Evolutionary conservation across 169 alveolate species (phyloP).

Genomic region (Theileria parva): DNA sequence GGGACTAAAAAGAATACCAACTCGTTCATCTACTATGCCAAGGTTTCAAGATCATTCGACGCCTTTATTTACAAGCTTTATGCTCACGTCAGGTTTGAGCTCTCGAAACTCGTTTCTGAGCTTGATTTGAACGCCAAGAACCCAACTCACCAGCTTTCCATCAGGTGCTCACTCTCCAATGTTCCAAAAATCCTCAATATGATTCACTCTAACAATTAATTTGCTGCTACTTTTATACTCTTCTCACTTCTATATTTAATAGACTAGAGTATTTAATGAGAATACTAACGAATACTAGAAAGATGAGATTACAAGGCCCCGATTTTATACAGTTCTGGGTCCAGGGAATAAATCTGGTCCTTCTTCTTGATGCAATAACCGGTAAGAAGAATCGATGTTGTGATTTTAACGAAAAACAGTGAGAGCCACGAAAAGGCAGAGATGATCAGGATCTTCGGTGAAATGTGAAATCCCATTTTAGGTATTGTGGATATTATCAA

Average conservation of each 20-base stretch:
- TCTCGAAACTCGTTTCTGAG: neutral
- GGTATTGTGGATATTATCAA: constrained; percentile 75
- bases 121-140: neutral
- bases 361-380: constrained; percentile 39
- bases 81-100: neutral
- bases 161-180: neutral
- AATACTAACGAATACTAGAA: neutral
- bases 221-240: neutral
- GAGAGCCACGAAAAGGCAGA: constrained; percentile 36
- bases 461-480: constrained; percentile 29
- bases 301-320: constrained; percentile 29
- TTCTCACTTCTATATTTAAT: neutral
- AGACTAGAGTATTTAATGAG: neutral
- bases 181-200: neutral
- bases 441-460: constrained; percentile 14
- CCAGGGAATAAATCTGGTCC: constrained; percentile 6
- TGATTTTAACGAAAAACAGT: constrained; percentile 24
- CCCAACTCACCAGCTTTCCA: neutral
- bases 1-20: neutral
- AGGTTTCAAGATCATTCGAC: constrained; percentile 13
- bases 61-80: neutral
- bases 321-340: constrained; percentile 36
- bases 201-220: neutral
- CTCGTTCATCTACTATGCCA: neutral
- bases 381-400: constrained; percentile 38